Evolutionary conservation across 2,329 filamentous ascomycete species (phyloP), one percentile per base, ranked within the genome.

Genomic region (Cercospora sp.): DNA sequence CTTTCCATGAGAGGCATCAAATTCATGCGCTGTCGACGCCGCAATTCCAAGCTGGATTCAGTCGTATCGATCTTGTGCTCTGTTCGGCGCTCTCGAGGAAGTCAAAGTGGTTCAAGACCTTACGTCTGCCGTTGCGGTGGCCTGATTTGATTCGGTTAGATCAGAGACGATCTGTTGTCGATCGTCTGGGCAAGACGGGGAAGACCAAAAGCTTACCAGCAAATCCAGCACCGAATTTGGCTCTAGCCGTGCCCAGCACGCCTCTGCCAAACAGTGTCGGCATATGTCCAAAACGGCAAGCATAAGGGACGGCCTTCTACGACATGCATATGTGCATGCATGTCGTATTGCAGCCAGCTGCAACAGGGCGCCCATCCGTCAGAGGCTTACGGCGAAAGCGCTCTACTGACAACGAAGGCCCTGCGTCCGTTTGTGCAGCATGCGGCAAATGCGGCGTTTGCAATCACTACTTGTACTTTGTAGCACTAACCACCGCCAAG

Each of bases 61-160:
- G 32, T 55, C 30, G 7, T 16, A 26, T 34, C 8, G 2, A 57
- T 49, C 13, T 32, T 43, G 1, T 59, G 5, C 55, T 59, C 49
- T 40, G 59, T n/a, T 28, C 21, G 16, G 10, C 12, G 13, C 24
- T 12, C 5, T 61, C 24, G 24, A 61, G 32, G 24, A 45, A 40
- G 24, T 18, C 16, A 34, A n/a, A 45, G 37, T 45, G 32, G 26
- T 24, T 16, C 37, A 40, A 34, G 24, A 43, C 58, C 37, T 51
- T 63, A 63, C 43, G 61, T 63, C 61, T 55, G 61, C 61, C 61
- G 13, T n/a, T 63, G 26, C 30, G 16, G 28, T 63, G 61, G 61
- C 61, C 37, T 63, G 16, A n/a, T 49, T 13, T 28, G 13, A 55
- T 40, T 6, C 1, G 34, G 61, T 13, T 63, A 57, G 43, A 21